Base-by-base conservation (phyloP, 805 yeast genomes). In the Yarrowia phangngaensis region DNA sequence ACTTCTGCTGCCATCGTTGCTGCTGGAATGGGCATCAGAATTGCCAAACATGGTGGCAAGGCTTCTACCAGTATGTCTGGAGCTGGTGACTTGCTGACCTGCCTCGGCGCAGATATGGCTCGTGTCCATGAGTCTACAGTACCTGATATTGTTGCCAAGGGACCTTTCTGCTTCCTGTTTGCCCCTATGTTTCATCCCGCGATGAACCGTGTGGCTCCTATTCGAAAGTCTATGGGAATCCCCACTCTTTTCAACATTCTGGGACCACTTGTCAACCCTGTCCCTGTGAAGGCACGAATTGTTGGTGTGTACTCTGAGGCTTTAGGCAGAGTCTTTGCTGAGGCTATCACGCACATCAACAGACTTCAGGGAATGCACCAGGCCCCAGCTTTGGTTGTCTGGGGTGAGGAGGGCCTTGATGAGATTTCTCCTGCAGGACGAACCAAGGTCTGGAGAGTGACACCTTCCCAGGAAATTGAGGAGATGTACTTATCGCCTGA, bases 1-100 rank as follows among this genome's bases (percentile, higher is more conserved):
- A 92, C 98, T 0, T 85, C 97, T 2, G 73, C 96, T 1, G 97
- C 97, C 1, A 87, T 92, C 38, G 88, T 92, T 2, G 92, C 88
- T 0, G 86, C 97, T 0, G 99, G 98, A 6, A 82, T 87, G 71
- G 75, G 76, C 4, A 49, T 90, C 31, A 75, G 76, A 16, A 82
- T 92, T 13, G 85, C 95, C 61, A 92, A 92, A 58, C 99, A 92
- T 64, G 99, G 99, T 17, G 97, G 97, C 11, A 90, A 92, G 59
- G 97, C 98, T 0, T 80, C 95, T 0, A 88, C 97, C 0, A 86
- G 96, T 0, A 66, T 83, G 2, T 84, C 95, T 2, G 99, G 99
- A 0, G 83, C 97, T 2, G 97, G 96, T 4, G 99, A 92, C 62
- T 70, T 92, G 52, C 75, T 92, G 61, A 70, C 75, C 20, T 72